These are phyloP conservation scores for Serendipita sp. DNA, from an alignment of 768 basidiomycete genomes.

Conservation along the genomic window DNA sequence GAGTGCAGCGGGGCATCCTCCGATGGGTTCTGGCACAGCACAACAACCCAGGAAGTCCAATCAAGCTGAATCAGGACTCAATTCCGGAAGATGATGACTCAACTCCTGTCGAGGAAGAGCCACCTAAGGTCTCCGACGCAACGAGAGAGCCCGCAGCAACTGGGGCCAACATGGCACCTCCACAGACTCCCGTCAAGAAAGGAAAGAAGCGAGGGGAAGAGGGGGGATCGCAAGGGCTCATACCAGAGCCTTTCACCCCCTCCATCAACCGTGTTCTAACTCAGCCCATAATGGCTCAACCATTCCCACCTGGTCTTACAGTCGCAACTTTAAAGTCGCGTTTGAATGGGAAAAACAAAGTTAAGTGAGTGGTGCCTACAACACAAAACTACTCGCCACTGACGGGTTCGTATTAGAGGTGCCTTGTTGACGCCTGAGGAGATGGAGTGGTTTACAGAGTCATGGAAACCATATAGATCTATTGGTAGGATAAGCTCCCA, in stretches of 20 bases:
- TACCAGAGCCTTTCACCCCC: slow-evolving; percentile 47
- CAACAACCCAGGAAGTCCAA: slow-evolving; percentile 16
- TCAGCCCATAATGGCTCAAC: slow-evolving; percentile 19
- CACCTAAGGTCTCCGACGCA: not conserved
- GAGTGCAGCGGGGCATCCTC: slow-evolving; percentile 59
- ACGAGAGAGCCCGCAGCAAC: slow-evolving; percentile 7
- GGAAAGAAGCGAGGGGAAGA: slow-evolving; percentile 7
- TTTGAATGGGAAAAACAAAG: slow-evolving; percentile 50
- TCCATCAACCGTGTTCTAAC: slow-evolving; percentile 41
- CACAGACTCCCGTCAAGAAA: slow-evolving; percentile 22
- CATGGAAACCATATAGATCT: slow-evolving; percentile 70
- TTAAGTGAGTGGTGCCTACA: slow-evolving; percentile 35
- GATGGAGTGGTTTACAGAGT: slow-evolving; percentile 60
- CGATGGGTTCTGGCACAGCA: slow-evolving; percentile 55
- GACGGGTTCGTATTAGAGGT: slow-evolving; percentile 28
- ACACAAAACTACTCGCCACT: not conserved
- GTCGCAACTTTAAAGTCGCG: slow-evolving; percentile 41
- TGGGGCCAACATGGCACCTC: slow-evolving; percentile 7
- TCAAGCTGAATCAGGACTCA: not conserved
- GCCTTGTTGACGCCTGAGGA: slow-evolving; percentile 62
- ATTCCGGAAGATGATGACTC: not conserved
- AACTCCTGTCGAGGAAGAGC: not conserved
- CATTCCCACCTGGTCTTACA: slow-evolving; percentile 46
- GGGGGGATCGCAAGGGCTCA: not conserved
- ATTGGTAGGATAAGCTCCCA: slow-evolving; percentile 18